Conservation (phyloP, 306 rosid species). For the Spatholobus suberectus region DNA sequence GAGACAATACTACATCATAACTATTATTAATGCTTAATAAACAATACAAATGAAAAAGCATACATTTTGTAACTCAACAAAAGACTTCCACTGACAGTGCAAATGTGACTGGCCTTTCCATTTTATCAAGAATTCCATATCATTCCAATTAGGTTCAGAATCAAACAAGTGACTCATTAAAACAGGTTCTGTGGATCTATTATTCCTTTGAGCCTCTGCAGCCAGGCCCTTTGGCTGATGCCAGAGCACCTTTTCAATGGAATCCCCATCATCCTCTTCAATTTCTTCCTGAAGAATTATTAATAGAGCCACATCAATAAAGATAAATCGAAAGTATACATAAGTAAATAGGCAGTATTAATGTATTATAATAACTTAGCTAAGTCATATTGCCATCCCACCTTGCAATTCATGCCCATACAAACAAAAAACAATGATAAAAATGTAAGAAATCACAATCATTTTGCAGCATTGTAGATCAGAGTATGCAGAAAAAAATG, state of each 20-base stretch:
- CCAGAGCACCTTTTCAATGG: constrained; percentile 96
- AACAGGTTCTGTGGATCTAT: constrained; percentile 75
- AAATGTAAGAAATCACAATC: background rate
- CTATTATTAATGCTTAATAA: constrained; percentile 23
- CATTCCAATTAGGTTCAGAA: constrained; percentile 81
- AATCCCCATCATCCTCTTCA: constrained; percentile 95
- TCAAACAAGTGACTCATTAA: constrained; percentile 83
- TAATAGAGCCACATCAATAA: constrained; percentile 30
- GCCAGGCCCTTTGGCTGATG: constrained; percentile 94
- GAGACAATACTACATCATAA: background rate
- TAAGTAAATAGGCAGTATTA: constrained; percentile 12
- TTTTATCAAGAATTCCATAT: constrained; percentile 85
- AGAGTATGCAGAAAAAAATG: background rate
- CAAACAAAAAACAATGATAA: background rate
- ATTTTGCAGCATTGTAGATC: background rate
- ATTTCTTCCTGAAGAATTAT: constrained; percentile 74
- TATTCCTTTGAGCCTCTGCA: constrained; percentile 79
- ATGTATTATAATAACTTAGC: background rate
- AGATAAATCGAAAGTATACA: background rate
- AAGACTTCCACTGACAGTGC: constrained; percentile 96
- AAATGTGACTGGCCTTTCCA: constrained; percentile 99
- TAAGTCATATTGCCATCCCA: background rate
- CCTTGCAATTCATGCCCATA: background rate
- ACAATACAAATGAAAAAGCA: constrained; percentile 37
- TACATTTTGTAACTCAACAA: constrained; percentile 90